These are phyloP conservation scores for Spongospora subterranea DNA, from an alignment of 208 protist species.

Conservation along the genomic window DNA sequence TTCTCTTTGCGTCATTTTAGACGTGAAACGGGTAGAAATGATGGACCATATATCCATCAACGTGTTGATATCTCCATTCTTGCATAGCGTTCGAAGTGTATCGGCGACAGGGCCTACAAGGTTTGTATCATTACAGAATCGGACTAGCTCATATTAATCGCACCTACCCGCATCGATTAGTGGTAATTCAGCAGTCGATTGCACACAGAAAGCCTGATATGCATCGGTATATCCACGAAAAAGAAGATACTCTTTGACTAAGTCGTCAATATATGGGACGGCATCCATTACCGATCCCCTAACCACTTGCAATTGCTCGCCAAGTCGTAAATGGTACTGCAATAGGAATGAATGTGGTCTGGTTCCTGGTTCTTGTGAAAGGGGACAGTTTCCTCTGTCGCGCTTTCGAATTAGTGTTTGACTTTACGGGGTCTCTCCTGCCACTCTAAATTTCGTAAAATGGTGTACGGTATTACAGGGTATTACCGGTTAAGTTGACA, in stretches of 20 bases:
- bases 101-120: neutral
- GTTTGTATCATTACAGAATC: neutral
- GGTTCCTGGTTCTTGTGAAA: no score
- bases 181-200: neutral
- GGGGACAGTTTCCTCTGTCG: no score
- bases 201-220: neutral
- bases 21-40: neutral
- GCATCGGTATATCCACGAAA: slow-evolving; percentile 11
- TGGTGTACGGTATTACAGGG: no score
- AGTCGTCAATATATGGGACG: slow-evolving; percentile 5
- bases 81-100: neutral
- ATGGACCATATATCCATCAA: neutral
- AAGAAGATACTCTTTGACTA: slow-evolving; percentile 52
- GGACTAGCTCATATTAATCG: no score
- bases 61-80: slow-evolving; percentile 27
- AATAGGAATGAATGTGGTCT: no score
- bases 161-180: neutral
- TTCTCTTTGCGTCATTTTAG: neutral
- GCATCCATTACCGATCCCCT: neutral
- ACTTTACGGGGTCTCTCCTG: no score
- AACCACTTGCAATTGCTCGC: no score
- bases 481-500: no score
- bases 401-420: no score
- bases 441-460: no score
- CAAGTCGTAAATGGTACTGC: no score